Conservation (phyloP, 2,329 filamentous ascomycete species). For the Paraphoma chrysanthemicola region DNA sequence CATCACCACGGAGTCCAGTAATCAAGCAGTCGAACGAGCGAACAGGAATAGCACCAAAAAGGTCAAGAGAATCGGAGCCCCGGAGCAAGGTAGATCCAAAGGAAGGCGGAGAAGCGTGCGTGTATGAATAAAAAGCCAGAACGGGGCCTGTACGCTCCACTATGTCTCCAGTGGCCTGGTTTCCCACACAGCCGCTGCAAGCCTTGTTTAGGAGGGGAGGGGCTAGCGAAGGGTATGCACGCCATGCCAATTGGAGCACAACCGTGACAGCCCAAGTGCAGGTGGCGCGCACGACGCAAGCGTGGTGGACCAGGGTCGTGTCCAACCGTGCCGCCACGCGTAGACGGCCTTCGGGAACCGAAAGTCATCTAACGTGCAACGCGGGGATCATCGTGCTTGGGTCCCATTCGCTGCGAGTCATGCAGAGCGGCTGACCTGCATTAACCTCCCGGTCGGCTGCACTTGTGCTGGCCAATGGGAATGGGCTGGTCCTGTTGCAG, state of each 20-base stretch:
- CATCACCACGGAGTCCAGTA: not conserved
- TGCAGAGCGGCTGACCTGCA: slow-evolving; percentile 1
- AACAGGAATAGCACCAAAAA: too few species aligned
- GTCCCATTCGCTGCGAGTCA: not conserved
- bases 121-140: not conserved
- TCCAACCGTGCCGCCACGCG: not conserved
- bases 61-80: not conserved
- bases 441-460: not conserved
- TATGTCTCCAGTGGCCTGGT: not conserved
- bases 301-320: not conserved
- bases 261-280: not conserved
- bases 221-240: not conserved
- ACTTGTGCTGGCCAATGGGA: not conserved
- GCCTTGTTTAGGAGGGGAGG: not conserved
- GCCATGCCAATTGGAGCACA: not conserved
- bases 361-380: not conserved
- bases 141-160: not conserved
- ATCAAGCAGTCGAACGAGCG: too few species aligned
- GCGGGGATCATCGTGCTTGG: not conserved
- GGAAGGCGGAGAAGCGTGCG: not conserved
- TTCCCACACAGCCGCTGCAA: not conserved
- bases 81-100: not conserved
- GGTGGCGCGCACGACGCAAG: not conserved
- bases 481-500: not conserved
- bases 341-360: slow-evolving; percentile 1